Conservation (phyloP, 2,329 filamentous ascomycete species). For the Pseudogymnoascus sp. region DNA sequence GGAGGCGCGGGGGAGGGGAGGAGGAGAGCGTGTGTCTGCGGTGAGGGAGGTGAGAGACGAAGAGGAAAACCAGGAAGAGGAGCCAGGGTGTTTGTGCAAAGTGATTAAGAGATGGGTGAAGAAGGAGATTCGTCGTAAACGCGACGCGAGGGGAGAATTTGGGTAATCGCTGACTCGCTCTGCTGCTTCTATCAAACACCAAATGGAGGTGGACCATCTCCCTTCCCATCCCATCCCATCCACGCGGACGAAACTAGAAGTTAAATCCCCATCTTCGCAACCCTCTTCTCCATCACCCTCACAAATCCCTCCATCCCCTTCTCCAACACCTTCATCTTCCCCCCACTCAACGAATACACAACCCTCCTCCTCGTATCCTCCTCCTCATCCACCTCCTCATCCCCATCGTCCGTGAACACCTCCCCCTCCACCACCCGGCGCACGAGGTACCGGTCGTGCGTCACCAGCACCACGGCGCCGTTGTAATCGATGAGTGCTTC, state of each 20-base stretch:
- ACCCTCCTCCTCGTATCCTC: slow-evolving; percentile 42
- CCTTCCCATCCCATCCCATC: neutral
- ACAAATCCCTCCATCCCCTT: slow-evolving; percentile 61
- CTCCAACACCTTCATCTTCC: slow-evolving; percentile 46
- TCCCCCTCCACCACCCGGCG: slow-evolving; percentile 62
- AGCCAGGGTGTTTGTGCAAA: neutral
- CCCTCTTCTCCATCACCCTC: slow-evolving; percentile 50
- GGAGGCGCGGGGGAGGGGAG: neutral
- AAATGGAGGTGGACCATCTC: no score
- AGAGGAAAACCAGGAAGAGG: neutral
- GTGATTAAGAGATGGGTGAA: neutral
- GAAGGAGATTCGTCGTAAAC: neutral
- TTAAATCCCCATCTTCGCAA: slow-evolving; percentile 34
- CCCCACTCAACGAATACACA: slow-evolving; percentile 53
- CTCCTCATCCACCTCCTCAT: slow-evolving; percentile 38
- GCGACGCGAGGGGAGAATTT: neutral
- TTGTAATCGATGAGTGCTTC: slow-evolving; percentile 59
- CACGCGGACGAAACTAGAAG: no score
- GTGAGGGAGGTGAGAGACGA: neutral
- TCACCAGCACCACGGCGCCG: slow-evolving; percentile 69
- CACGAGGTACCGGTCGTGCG: slow-evolving; percentile 77
- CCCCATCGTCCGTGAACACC: slow-evolving; percentile 32
- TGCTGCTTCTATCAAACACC: neutral
- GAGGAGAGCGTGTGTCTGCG: neutral
- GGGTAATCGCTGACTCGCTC: neutral